These are phyloP conservation scores for Mediolabrus comicus DNA, from an alignment of 108 stramenopile genomes.

Conservation along the genomic window DNA sequence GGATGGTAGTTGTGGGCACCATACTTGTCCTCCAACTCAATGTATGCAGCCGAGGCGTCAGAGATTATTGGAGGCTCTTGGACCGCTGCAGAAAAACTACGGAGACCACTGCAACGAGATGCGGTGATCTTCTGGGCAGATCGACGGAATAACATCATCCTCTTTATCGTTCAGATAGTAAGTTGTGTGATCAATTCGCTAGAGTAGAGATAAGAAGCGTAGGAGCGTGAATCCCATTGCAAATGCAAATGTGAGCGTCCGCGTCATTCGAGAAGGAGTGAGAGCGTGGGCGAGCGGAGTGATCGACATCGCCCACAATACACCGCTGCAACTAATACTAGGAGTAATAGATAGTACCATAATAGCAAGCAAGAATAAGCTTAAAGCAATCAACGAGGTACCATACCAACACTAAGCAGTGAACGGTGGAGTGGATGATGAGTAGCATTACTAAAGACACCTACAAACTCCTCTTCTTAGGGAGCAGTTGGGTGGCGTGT, in stretches of 20 bases:
- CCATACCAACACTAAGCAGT: no score
- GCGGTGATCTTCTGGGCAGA: conserved; percentile 15
- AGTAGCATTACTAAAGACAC: background rate
- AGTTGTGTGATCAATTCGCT: background rate
- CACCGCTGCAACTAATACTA: no score
- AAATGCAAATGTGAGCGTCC: no score
- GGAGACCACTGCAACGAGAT: background rate
- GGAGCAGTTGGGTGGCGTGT: background rate
- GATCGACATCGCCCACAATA: no score
- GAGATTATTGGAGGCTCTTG: conserved; percentile 37
- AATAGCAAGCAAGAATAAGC: no score
- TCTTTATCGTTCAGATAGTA: background rate
- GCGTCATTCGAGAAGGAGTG: no score
- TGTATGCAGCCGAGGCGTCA: conserved; percentile 51
- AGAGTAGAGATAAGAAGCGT: no score
- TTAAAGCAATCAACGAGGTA: no score
- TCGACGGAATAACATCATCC: conserved; percentile 9
- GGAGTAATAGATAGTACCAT: no score
- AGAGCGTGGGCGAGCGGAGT: no score
- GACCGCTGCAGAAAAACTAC: conserved; percentile 25
- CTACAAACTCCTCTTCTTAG: background rate
- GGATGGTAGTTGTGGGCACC: conserved; percentile 98
- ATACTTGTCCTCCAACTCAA: conserved; percentile 84
- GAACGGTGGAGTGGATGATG: background rate
- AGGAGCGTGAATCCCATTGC: no score